phyloP scores from a whole-genome alignment of 306 rosid species.

The Sophora flavescens region DNA sequence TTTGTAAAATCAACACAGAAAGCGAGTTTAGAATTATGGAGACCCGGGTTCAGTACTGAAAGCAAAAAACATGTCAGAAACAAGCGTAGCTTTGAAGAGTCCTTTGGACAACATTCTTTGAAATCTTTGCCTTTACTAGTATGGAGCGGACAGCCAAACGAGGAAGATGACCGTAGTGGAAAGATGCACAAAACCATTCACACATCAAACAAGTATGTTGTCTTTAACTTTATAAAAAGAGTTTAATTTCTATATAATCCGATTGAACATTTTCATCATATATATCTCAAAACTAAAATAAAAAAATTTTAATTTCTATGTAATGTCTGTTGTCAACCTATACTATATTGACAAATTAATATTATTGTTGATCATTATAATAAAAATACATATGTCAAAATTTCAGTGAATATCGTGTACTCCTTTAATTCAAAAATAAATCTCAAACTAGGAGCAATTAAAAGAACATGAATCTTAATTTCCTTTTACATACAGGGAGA shows the following conservation, averaged over 20 bases:
- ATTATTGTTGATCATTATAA: no score
- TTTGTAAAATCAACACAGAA: conserved; percentile 28
- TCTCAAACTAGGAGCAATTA: background rate
- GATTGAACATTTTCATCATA: conserved; percentile 1
- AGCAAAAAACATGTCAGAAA: conserved; percentile 45
- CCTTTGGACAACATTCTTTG: conserved; percentile 51
- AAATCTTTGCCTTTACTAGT: conserved; percentile 56
- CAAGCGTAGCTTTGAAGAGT: conserved; percentile 70
- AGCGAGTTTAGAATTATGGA: conserved; percentile 39
- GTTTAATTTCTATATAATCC: no score
- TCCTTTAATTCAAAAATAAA: no score
- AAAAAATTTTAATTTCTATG: no score
- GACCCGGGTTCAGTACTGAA: conserved; percentile 33
- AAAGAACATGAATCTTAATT: background rate
- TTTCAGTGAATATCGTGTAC: no score
- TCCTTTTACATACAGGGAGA: conserved; percentile 39
- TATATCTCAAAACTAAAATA: background rate
- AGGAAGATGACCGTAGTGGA: conserved; percentile 64
- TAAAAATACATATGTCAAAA: no score
- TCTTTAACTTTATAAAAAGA: background rate
- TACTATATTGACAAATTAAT: no score
- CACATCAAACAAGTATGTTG: conserved; percentile 61
- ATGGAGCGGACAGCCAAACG: conserved; percentile 77
- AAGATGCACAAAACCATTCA: conserved; percentile 48
- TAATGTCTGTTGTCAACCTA: no score